phyloP scores from a whole-genome alignment of 1,139 yeast species.

The Suhomyces taliae region DNA sequence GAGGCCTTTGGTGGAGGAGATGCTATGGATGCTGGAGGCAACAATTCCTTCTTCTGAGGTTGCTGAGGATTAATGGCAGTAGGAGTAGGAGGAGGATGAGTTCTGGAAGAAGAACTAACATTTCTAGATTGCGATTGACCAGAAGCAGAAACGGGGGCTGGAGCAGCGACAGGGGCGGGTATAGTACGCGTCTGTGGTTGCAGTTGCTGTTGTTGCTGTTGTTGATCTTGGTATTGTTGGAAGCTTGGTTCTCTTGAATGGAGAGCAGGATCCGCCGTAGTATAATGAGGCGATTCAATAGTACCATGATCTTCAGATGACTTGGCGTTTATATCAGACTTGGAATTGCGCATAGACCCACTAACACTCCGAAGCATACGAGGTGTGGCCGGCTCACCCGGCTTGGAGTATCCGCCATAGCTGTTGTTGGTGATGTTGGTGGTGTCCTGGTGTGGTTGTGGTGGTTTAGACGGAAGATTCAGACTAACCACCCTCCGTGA shows the following conservation, averaged over 20 bases:
- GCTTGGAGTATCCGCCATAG: constrained; percentile 6
- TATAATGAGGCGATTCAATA: constrained; percentile 21
- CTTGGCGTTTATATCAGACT: constrained; percentile 17
- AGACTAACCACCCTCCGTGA: constrained; percentile 9
- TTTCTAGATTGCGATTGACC: constrained; percentile 21
- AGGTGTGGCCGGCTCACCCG: constrained; percentile 67
- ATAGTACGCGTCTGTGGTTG: constrained; percentile 12
- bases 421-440: background rate
- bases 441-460: background rate
- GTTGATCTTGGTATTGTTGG: constrained; percentile 10
- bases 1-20: constrained; percentile 14
- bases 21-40: constrained; percentile 27
- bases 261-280: constrained; percentile 11
- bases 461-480: constrained; percentile 5
- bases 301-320: constrained; percentile 6
- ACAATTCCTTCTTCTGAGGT: constrained; percentile 19
- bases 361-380: constrained; percentile 67
- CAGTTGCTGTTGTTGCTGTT: constrained; percentile 6
- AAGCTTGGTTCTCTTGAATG: constrained; percentile 26
- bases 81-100: constrained; percentile 7
- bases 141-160: constrained; percentile 12
- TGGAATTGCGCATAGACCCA: constrained; percentile 31
- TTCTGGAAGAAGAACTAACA: constrained; percentile 10
- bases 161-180: constrained; percentile 11
- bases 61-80: constrained; percentile 12